Conservation (phyloP, 176 grass and related monocot species). For the Chloris gayana region DNA sequence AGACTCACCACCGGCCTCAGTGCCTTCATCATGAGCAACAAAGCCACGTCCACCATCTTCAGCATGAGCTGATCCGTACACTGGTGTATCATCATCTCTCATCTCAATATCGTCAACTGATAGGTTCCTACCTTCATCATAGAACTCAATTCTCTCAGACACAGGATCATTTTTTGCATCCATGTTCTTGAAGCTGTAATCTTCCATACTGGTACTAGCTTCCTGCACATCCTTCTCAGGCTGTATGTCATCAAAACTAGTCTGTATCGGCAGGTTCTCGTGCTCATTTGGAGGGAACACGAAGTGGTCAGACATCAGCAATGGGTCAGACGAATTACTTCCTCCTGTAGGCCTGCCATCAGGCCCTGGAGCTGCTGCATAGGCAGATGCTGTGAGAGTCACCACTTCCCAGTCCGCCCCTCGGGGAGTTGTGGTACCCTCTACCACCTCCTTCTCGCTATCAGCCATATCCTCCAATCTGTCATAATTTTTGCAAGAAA, state of each 20-base stretch:
- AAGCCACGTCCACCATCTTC: constrained; percentile 10
- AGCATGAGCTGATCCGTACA: constrained; percentile 13
- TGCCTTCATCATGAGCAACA: constrained; percentile 16
- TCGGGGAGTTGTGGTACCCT: constrained; percentile 3
- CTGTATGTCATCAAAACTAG: constrained; percentile 38
- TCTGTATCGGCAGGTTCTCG: constrained; percentile 78
- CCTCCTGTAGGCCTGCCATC: constrained; percentile 1
- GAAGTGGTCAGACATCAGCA: constrained; percentile 73
- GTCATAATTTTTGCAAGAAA: neutral
- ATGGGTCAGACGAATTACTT: constrained; percentile 24
- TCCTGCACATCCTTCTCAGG: constrained; percentile 37
- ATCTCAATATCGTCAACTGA: constrained; percentile 39
- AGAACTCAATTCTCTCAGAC: constrained; percentile 44
- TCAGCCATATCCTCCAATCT: constrained; percentile 64
- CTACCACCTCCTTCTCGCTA: constrained; percentile 51
- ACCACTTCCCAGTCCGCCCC: constrained; percentile 86
- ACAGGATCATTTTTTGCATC: constrained; percentile 24
- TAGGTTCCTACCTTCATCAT: constrained; percentile 43
- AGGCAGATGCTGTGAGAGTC: constrained; percentile 66
- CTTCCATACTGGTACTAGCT: constrained; percentile 37
- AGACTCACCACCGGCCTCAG: constrained; percentile 30
- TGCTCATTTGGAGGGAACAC: constrained; percentile 89
- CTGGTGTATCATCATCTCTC: constrained; percentile 22
- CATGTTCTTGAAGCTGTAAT: constrained; percentile 35
- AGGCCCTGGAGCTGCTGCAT: constrained; percentile 50